Base-by-base conservation (phyloP, 148 eudicot species). In the Silene uniflora region DNA sequence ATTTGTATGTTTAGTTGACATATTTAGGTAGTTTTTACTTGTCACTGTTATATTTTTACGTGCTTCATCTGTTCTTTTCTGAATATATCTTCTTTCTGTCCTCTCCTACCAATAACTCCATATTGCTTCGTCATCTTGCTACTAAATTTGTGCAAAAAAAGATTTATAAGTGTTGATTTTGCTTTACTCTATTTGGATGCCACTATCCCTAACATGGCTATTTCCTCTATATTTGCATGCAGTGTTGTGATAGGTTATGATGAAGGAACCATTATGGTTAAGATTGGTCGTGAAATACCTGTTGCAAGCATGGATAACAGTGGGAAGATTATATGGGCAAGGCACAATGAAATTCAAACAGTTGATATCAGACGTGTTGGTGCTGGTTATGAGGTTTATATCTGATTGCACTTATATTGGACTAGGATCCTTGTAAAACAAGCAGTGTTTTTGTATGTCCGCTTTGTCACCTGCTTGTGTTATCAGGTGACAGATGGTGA, bases 241-340 rank as follows among this genome's bases (percentile, higher is more conserved):
- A 92, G 97, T 82, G 81, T 92, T 69, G 91, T 89, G 60, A 87
- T 92, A 74, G 97, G 95, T 71, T 92, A 87, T 80, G 95, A 90
- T 87, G 93, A 90, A 87, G 95, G 97, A 58, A 82, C 91, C 55
- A 92, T 92, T 73, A 89, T 92, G 97, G 93, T 92, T 62, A 92
- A 92, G 83, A 75, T 92, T 74, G 97, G 98, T 42, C 93, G 97
- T 24, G 98, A 93, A 80, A 90, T 87, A 75, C 98, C 98, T 66
- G 89, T 93, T 72, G 94, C 97, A 72, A 91, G 98, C 75, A 93
- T 93, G 98, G 97, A 93, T 81, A 93, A 83, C 60, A 85, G 95
- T 71, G 98, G 98, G 35, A 91, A 93, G 85, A 86, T 93, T 62
- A 91, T 91, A 74, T 91, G 94, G 94, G 93, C 98, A 10, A 91